Conservation (phyloP, 1,284 basidiomycete genomes). For the Cystobasidium pallidum region DNA sequence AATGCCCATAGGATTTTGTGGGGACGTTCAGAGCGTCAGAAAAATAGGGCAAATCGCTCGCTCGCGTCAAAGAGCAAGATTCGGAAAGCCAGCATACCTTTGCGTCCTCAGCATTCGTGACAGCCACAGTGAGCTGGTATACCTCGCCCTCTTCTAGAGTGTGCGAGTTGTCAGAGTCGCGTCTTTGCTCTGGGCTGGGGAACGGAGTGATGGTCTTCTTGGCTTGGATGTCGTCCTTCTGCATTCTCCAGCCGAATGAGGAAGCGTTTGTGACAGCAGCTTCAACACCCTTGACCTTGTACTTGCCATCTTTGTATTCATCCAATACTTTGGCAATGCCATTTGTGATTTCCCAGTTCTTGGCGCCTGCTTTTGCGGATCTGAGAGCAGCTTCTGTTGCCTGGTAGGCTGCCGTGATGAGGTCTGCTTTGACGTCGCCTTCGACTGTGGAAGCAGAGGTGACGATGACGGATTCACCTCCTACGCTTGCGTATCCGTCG, state of each 20-base stretch:
- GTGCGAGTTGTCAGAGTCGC: slow-evolving; percentile 74
- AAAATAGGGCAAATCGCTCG: too few species aligned
- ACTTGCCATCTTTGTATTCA: slow-evolving; percentile 61
- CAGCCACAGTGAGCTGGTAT: slow-evolving; percentile 90
- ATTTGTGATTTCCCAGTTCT: slow-evolving; percentile 94
- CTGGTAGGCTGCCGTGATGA: slow-evolving; percentile 87
- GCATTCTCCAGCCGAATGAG: slow-evolving; percentile 53
- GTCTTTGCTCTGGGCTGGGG: slow-evolving; percentile 78
- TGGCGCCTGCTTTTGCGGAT: slow-evolving; percentile 69
- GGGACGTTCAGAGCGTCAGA: too few species aligned
- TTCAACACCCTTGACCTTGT: slow-evolving; percentile 83
- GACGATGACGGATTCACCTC: slow-evolving; percentile 87
- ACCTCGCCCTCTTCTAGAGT: slow-evolving; percentile 93
- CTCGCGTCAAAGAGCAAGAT: too few species aligned
- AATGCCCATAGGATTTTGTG: too few species aligned
- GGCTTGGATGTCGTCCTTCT: slow-evolving; percentile 86
- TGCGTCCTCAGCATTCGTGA: slow-evolving; percentile 91
- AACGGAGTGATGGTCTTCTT: slow-evolving; percentile 95
- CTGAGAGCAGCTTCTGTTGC: slow-evolving; percentile 80
- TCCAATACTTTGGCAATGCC: slow-evolving; percentile 70
- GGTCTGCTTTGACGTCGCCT: slow-evolving; percentile 84
- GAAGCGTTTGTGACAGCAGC: slow-evolving; percentile 61
- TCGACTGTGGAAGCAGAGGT: slow-evolving; percentile 72
- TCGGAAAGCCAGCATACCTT: slow-evolving; percentile 42
- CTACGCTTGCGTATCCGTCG: slow-evolving; percentile 83